Conservation (phyloP, 2,329 filamentous ascomycete genomes). For the Catunica adiposa region DNA sequence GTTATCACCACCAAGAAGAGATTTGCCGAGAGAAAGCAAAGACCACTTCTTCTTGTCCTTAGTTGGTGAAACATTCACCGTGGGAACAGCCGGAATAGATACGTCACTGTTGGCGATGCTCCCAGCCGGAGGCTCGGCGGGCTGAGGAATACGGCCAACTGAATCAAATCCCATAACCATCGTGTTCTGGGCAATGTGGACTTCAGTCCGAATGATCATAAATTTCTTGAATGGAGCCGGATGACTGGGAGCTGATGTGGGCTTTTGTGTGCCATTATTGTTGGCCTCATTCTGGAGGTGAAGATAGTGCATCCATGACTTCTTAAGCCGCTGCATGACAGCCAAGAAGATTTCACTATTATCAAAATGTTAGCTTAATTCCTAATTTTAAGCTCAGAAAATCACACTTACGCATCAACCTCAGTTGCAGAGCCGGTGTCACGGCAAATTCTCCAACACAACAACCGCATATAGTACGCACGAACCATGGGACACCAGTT, state of each 20-base stretch:
- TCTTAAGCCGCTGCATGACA: constrained; percentile 50
- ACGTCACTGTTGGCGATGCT: constrained; percentile 4
- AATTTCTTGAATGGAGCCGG: constrained; percentile 75
- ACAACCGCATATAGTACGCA: constrained; percentile 75
- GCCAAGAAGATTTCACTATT: constrained; percentile 52
- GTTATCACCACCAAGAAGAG: constrained; percentile 25
- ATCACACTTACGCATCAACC: constrained; percentile 46
- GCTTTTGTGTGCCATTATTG: constrained; percentile 18
- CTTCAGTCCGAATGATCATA: constrained; percentile 73
- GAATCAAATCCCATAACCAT: constrained; percentile 35
- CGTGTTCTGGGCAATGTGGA: constrained; percentile 30
- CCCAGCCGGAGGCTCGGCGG: constrained; percentile 17
- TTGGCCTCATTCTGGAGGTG: constrained; percentile 55
- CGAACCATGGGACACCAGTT: constrained; percentile 95
- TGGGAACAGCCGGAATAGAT: not conserved
- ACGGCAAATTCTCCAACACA: constrained; percentile 78
- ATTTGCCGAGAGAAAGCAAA: constrained; percentile 45
- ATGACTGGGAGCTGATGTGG: constrained; percentile 65
- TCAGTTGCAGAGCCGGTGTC: constrained; percentile 50
- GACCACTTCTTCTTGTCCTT: constrained; percentile 44
- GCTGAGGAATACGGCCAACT: constrained; percentile 21
- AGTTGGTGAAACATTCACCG: not conserved
- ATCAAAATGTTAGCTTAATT: constrained; percentile 17
- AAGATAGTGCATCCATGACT: constrained; percentile 64
- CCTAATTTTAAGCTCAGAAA: not conserved